A percentile compares a stretch with the other conserved stretches of the same genome.
phyloP scores from a whole-genome alignment of 148 eudicot genomes.

The Gaultheria prostrata region DNA sequence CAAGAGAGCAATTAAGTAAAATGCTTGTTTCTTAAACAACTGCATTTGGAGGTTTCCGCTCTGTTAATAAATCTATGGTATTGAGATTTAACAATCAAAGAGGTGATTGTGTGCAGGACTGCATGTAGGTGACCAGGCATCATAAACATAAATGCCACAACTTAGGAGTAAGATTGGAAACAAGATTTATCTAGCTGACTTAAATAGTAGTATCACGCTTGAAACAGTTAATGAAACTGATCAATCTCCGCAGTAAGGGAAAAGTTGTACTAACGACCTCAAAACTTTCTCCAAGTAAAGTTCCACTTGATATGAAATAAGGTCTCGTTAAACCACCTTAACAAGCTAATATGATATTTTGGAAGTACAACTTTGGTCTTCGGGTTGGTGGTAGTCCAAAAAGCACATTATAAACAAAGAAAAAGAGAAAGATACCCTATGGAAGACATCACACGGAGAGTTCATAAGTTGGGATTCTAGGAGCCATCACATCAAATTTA shows the following conservation, averaged over 20 bases:
- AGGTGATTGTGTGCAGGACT: not conserved
- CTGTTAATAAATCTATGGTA: not conserved
- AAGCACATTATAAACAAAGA: not conserved
- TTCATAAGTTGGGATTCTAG: not conserved
- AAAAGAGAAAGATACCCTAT: not conserved
- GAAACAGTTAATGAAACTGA: not conserved
- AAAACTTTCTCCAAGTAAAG: not conserved
- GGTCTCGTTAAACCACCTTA: not conserved
- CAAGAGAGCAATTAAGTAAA: not conserved
- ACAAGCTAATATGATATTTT: not conserved
- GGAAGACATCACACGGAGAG: not conserved
- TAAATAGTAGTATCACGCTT: not conserved
- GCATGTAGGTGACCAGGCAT: not conserved
- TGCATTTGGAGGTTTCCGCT: not conserved
- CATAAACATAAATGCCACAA: not conserved
- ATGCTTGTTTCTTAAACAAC: not conserved
- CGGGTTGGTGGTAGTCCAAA: not conserved
- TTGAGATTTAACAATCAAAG: not conserved
- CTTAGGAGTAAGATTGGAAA: not conserved
- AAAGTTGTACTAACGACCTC: not conserved
- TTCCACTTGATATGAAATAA: not conserved
- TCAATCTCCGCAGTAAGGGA: not conserved
- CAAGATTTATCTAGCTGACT: not conserved
- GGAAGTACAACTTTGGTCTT: not conserved
- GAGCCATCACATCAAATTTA: not conserved